Evolutionary conservation across 768 basidiomycete species (phyloP).

Genomic region (Lactifluus hygrophoroides): DNA sequence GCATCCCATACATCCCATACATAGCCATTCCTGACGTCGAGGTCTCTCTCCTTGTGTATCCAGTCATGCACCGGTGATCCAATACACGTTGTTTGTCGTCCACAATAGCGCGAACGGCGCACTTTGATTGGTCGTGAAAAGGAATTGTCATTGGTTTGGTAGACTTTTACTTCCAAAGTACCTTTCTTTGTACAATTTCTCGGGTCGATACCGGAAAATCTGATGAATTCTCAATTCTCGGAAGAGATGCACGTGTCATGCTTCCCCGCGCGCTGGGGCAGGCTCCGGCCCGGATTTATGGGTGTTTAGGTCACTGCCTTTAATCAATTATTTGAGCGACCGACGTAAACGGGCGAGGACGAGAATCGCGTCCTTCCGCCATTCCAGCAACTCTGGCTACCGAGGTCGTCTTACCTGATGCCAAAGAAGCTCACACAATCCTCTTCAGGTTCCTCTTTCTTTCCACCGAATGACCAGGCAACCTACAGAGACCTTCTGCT

Average conservation of each 20-base stretch:
- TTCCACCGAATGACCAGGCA: conserved; percentile 63
- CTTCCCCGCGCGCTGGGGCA: no score
- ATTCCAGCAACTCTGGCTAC: background rate
- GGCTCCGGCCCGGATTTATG: no score
- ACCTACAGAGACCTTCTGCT: conserved; percentile 84
- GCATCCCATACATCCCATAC: background rate
- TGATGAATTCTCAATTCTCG: background rate
- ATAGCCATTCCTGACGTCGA: background rate
- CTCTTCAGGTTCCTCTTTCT: conserved; percentile 32
- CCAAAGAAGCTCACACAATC: conserved; percentile 26
- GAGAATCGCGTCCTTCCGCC: background rate
- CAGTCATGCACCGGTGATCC: conserved; percentile 2
- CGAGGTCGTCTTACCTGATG: conserved; percentile 20
- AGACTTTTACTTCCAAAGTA: no score
- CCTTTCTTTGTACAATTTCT: background rate
- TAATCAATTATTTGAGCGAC: background rate
- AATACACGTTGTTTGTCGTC: background rate
- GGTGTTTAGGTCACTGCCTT: background rate
- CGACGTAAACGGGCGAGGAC: background rate
- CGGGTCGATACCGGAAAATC: background rate
- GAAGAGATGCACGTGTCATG: background rate
- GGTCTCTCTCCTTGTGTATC: background rate
- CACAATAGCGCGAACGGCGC: background rate
- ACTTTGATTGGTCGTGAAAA: no score
- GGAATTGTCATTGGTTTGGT: no score